Base-by-base conservation (phyloP, 1,139 yeast genomes). In the Protomyces inundatus region DNA sequence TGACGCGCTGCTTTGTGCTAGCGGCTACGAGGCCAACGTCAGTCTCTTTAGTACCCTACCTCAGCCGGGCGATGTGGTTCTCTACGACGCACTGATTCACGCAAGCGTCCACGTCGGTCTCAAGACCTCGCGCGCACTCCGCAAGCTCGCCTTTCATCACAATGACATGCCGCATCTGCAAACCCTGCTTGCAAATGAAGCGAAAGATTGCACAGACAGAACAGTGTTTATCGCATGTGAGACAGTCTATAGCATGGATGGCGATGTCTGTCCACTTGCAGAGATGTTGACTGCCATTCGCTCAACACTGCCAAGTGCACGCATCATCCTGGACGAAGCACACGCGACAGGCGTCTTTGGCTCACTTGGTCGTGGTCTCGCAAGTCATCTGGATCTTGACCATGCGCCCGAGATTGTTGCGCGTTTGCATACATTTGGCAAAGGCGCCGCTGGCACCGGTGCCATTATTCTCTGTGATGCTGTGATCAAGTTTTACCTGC, bases 21-120 rank as follows among this genome's bases (percentile, higher is more conserved):
- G 73, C 2, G 74, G 74, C 16, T 72, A 68, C 54, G 73, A 71
- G 42, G 74, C 74, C 35, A 72, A 72, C 60, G 70, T 68, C 3
- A 66, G 70, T 5, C 48, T 72, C 5, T 71, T 70, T 56, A 61
- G 71, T n/a, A 66, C 71, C 56, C 52, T 72, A 23, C 71, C 73
- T 10, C 72, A 70, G 45, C 67, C 69, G 0, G 68, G 69, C 2
- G 74, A 72, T 57, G 46, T 69, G 9, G 64, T 71, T n/a, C 53
- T 72, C 42, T 71, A 71, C 61, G 74, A 72, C 53, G 74, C 70
- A 62, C 65, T 66, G 23, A 69, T 72, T 36, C 74, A 72, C 64
- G 74, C 74, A 14, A 70, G 72, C 53, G 72, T 70, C 1, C 74
- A 72, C 48, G 73, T 71, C 52, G 74, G 74, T 2, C 70, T 72